Evolutionary conservation across 2,329 filamentous ascomycete species (phyloP), one percentile per base, ranked within the genome.

Genomic region (Chrysoporthe cubensis): DNA sequence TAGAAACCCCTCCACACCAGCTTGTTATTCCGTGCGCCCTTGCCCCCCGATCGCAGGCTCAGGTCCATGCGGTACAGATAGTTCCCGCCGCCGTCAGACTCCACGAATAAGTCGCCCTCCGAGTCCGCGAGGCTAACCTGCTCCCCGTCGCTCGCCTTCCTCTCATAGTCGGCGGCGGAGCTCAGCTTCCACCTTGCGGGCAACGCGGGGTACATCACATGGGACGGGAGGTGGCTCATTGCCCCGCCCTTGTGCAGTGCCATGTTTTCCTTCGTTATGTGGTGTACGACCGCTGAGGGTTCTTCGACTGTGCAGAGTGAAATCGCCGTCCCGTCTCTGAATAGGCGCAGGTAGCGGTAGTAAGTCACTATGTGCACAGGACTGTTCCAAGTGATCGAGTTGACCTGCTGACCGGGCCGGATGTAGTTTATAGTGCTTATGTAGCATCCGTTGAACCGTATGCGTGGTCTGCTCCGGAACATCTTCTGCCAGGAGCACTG

Each of bases 371-470:
- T 96, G 77, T 97, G 94, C 46, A 98, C 91, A 9, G 94, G 94
- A 34, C 87, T 90, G 43, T 83, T 82, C 93, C 94, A 97, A 1
- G 91, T 90, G 21, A 91, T 81, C 65, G 89, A 89, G 71, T 89
- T 90, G 26, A 87, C 85, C 3, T 88, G 90, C 68, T 91, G 91
- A 43, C 96, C 96, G 0, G 93, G 83, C 34, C 96, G 91, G 62
- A 93, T 89, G 80, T 99, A 99, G 81, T 98, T 98, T 68, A 97
- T 94, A 0, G 95, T 98, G 78, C 90, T 93, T 78, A 99, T 98
- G 81, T 99, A 99, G 79, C 93, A 91, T 37, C 96, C 96, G 74
- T 96, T 96, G 83, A 97, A 99, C 67, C 96, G 92, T 69, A 98
- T 86, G 56, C 96, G 90, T 2, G 96, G 95, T 16, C 94, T 91